Conservation (phyloP, 352 stramenopile species). For the Phytopythium kandeliae region DNA sequence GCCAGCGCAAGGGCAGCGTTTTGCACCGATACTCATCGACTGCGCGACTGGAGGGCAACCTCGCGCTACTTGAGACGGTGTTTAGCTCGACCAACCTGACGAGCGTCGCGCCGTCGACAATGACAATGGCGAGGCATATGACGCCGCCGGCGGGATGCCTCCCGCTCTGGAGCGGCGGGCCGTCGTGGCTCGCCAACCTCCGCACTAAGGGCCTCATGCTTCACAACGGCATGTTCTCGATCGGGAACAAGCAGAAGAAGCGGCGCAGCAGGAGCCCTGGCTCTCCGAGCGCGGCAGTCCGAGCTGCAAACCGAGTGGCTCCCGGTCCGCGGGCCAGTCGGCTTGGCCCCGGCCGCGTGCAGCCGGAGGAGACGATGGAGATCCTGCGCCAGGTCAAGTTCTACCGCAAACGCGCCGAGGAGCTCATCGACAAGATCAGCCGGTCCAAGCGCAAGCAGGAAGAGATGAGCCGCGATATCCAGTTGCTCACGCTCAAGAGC, state of each 20-base stretch:
- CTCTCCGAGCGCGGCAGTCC: background rate
- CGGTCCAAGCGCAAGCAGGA: slow-evolving; percentile 55
- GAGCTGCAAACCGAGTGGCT: background rate
- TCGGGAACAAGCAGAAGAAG: background rate
- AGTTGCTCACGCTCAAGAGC: slow-evolving; percentile 49
- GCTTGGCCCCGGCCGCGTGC: slow-evolving; percentile 21
- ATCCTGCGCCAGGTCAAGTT: slow-evolving; percentile 59
- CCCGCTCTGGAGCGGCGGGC: background rate
- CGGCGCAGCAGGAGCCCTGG: background rate
- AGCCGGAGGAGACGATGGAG: slow-evolving; percentile 46
- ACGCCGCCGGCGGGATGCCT: background rate
- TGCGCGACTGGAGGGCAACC: slow-evolving; percentile 18
- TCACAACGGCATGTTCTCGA: slow-evolving; percentile 11
- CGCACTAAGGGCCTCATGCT: slow-evolving; percentile 11
- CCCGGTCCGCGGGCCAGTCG: background rate
- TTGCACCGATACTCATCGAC: slow-evolving; percentile 47
- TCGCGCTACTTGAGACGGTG: slow-evolving; percentile 15
- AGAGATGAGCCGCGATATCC: slow-evolving; percentile 61
- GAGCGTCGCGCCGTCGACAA: slow-evolving; percentile 10
- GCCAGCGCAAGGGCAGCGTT: slow-evolving; percentile 55
- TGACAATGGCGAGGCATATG: background rate
- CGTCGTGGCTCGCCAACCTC: slow-evolving; percentile 4
- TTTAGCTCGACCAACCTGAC: slow-evolving; percentile 17
- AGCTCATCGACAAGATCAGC: slow-evolving; percentile 66
- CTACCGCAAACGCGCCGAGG: slow-evolving; percentile 50